Evolutionary conservation across 1,284 basidiomycete genomes (phyloP), one percentile per base, ranked within the genome.

Genomic region (Ganoderma sinense): DNA sequence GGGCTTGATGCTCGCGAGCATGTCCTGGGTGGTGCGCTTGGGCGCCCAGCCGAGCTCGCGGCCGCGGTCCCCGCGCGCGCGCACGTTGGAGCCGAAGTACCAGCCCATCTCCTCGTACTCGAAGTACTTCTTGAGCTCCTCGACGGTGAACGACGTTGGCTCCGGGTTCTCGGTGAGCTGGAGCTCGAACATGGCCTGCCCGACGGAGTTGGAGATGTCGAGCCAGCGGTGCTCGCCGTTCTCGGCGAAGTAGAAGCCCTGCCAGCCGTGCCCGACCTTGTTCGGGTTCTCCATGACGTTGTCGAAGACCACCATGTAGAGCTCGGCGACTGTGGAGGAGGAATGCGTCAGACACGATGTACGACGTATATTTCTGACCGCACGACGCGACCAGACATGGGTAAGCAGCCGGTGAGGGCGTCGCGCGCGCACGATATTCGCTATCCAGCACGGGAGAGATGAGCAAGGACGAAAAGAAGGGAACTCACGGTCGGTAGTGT

Each of bases 221-320:
- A 79, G 76, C 69, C 83, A 74, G 16, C 70, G 75, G 69, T 84
- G 81, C 70, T 86, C 84, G 61, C 84, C 83, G 67, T 82, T 83
- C 71, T 84, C 85, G 20, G 75, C 82, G 71, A 85, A 85, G 73
- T 85, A 85, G 72, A 80, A 84, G 7, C 85, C 85, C 13, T 83
- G 77, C 29, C 78, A 78, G 10, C 85, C 85, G 64, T 85, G 84
- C 20, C 73, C 71, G 58, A 73, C 71, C 36, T 61, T 66, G 55
- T 58, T 66, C 16, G 74, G 69, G 18, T 71, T 69, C 43, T 29
- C 41, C 31, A 70, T 23, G 65, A 70, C 65, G 11, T 69, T 62
- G 67, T 77, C 68, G 70, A 74, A 71, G 31, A 75, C 56, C 13
- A 65, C n/a, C 23, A 70, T 68, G 66, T 75, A 76, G 18, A 76